phyloP scores from a whole-genome alignment of 257 asterid genomes.

The Datura wrightii region DNA sequence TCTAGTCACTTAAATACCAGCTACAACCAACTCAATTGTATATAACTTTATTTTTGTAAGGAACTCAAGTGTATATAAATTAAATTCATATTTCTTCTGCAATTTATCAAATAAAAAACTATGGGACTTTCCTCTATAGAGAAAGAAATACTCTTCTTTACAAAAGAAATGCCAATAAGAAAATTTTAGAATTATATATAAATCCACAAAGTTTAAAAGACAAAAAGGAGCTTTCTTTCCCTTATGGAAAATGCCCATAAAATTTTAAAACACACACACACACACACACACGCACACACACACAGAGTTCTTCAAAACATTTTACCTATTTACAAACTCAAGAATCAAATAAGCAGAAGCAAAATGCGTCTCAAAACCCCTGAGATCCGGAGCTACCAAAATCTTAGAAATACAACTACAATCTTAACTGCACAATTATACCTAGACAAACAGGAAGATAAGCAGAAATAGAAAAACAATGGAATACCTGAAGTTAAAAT shows the following conservation, averaged over 20 bases:
- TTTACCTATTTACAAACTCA: background rate
- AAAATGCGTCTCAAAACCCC: conserved; percentile 26
- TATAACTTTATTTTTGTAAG: background rate
- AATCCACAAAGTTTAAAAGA: too few species aligned
- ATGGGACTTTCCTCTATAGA: background rate
- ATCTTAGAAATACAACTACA: background rate
- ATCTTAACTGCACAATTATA: background rate
- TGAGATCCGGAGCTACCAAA: conserved; percentile 27
- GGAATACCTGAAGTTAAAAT: conserved; percentile 27
- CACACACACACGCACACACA: too few species aligned
- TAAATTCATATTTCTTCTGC: background rate
- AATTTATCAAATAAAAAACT: background rate
- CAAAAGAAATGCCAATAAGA: too few species aligned
- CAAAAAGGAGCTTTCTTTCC: too few species aligned
- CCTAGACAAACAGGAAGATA: background rate
- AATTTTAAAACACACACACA: too few species aligned
- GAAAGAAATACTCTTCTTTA: background rate
- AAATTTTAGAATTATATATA: too few species aligned
- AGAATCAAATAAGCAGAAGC: background rate
- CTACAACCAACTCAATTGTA: background rate
- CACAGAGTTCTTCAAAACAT: background rate
- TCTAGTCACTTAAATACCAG: background rate
- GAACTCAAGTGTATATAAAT: background rate
- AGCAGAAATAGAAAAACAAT: background rate
- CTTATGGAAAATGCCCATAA: too few species aligned